Evolutionary conservation across 2,329 filamentous ascomycete genomes (phyloP).

Genomic region (Phialemonium atrogriseum): DNA sequence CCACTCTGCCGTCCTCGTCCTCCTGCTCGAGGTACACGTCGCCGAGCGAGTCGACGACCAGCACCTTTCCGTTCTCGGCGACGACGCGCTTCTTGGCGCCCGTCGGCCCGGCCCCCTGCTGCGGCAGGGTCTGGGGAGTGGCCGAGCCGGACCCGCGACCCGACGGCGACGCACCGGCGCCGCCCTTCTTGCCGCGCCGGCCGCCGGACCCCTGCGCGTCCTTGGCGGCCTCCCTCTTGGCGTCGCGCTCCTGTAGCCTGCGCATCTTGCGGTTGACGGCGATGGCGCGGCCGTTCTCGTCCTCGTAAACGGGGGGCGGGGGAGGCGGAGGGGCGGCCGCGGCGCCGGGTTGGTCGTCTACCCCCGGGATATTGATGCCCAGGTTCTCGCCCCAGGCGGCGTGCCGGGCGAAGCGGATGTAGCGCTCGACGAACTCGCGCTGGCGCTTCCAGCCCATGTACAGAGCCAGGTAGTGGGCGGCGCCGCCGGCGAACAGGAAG

Average conservation of each 20-base stretch:
- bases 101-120: constrained; percentile 47
- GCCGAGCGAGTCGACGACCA: constrained; percentile 85
- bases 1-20: constrained; percentile 74
- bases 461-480: constrained; percentile 76
- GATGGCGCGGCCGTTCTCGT: constrained; percentile 39
- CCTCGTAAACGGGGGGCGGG: constrained; percentile 31
- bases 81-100: constrained; percentile 81
- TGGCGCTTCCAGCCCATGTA: constrained; percentile 85
- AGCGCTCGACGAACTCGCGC: constrained; percentile 82
- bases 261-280: constrained; percentile 78
- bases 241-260: constrained; percentile 79
- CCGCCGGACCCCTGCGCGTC: constrained; percentile 27
- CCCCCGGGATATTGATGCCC: constrained; percentile 54
- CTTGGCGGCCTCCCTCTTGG: constrained; percentile 59
- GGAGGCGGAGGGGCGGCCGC: constrained; percentile 28
- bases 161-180: constrained; percentile 23
- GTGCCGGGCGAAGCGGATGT: constrained; percentile 81
- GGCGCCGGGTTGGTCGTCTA: constrained; percentile 35
- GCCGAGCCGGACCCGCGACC: constrained; percentile 32
- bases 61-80: constrained; percentile 89
- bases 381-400: constrained; percentile 84
- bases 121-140: constrained; percentile 44
- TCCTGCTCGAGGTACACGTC: constrained; percentile 94
- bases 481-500: constrained; percentile 76
- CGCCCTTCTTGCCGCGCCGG: constrained; percentile 26